Base-by-base conservation (phyloP, 805 yeast species). In the Novakomyces olei region DNA sequence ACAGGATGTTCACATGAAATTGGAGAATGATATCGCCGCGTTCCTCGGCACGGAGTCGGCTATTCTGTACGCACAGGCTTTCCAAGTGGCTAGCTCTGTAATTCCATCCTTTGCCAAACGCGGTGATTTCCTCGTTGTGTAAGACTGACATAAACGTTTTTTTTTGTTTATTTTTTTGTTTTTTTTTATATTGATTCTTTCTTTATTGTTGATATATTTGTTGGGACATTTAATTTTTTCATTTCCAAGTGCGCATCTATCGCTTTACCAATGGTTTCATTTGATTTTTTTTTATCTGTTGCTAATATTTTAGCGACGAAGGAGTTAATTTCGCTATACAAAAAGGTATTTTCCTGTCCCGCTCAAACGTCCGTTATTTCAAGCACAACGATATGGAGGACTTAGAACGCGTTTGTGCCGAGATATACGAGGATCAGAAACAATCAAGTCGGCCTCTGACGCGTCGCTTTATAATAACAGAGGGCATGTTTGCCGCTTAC, bases 21-120 rank as follows among this genome's bases (percentile, higher is more conserved):
- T 78, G 36, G 92, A 81, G 50, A 69, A 69, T 44, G 75, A 70
- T 39, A 54, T 88, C 37, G 70, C 94, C 8, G 50, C 58, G 20
- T 85, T 70, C 47, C 67, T 85, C 41, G 80, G 75, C 17, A 65
- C 79, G 2, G 92, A 78, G 41, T 64, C 65, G 35, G 70, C 80
- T 30, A 78, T 88, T 35, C 57, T 85, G 28, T 88, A 88, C 49
- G 92, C 95, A 29, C 98, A 88, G 58, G 95, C 85, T 47, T 72
- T 77, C 43, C 68, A 75, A 41, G 76, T 93, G 26, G 70, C 85
- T 8, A 68, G 83, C 8, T 75, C 92, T 9, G 92, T 85, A 8
- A 60, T 88, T 34, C 92, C 96, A 5, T 81, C 94, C 31, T 88
- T 88, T 51, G 63, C 85, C 42, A 88, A 88, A 51, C 72, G 98